phyloP scores from a whole-genome alignment of 1,284 basidiomycete genomes.

The Abortiporus biennis region DNA sequence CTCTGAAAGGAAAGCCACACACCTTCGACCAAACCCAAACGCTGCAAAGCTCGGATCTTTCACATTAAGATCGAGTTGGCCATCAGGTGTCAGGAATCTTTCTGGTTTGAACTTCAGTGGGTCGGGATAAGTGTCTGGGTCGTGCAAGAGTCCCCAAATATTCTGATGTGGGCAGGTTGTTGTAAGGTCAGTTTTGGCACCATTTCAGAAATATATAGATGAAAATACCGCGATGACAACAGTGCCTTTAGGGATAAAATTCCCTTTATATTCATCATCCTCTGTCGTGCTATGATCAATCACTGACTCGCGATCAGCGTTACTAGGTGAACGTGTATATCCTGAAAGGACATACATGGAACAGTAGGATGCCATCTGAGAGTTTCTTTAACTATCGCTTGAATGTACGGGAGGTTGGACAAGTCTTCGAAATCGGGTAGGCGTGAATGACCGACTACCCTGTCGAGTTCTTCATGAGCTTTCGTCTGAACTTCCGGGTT shows the following conservation, averaged over 20 bases:
- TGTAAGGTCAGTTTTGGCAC: no score
- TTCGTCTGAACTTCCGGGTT: constrained; percentile 17
- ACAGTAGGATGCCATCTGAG: constrained; percentile 12
- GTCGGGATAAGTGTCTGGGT: constrained; percentile 1
- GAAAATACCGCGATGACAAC: no score
- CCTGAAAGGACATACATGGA: no score
- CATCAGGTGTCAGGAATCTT: constrained; percentile 1
- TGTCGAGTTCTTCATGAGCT: constrained; percentile 18
- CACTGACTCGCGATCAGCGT: no score
- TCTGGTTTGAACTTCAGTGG: constrained; percentile 2
- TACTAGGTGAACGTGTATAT: no score
- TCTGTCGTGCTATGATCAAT: no score
- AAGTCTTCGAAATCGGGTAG: constrained; percentile 18
- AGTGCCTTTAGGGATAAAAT: no score
- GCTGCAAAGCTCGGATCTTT: neutral
- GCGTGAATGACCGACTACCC: constrained; percentile 12
- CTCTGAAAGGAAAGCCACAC: neutral
- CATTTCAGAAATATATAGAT: no score
- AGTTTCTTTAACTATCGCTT: constrained; percentile 17
- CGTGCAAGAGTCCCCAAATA: constrained; percentile 2
- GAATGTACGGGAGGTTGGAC: constrained; percentile 16
- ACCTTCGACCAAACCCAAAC: constrained; percentile 6
- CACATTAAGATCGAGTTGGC: neutral
- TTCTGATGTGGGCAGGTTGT: no score
- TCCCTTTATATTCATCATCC: no score